These are phyloP conservation scores for Rosa persica DNA, from an alignment of 306 rosid species.

Conservation along the genomic window DNA sequence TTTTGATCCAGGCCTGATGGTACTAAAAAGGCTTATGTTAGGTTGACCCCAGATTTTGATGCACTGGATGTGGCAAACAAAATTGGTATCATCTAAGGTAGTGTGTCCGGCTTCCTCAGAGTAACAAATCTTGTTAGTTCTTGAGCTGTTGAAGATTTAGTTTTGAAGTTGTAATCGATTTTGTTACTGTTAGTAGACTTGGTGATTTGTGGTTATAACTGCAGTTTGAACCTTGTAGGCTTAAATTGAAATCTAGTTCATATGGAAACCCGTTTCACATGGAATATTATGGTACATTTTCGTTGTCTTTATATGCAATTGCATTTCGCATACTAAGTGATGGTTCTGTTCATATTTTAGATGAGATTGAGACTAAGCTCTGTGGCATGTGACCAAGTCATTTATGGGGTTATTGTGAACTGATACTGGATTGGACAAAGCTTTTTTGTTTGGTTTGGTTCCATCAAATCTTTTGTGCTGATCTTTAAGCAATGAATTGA, in stretches of 20 bases:
- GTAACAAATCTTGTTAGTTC: neutral
- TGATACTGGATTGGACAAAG: neutral
- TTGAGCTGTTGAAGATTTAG: neutral
- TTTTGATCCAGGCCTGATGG: conserved; percentile 80
- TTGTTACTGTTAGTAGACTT: neutral
- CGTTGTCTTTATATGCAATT: neutral
- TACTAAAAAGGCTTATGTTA: conserved; percentile 87
- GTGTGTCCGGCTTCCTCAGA: conserved; percentile 9
- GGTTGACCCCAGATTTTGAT: conserved; percentile 82
- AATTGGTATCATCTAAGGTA: conserved; percentile 72
- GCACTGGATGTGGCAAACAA: conserved; percentile 92
- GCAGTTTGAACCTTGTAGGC: conserved; percentile 10
- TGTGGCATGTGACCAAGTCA: neutral
- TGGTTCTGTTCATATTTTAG: neutral
- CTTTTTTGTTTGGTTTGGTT: neutral
- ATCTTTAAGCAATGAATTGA: neutral
- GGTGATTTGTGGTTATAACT: neutral
- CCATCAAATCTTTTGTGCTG: neutral
- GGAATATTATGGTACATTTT: neutral
- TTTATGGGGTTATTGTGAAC: neutral
- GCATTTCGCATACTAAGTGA: no score
- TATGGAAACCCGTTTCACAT: neutral
- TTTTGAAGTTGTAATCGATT: neutral
- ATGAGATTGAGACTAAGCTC: neutral
- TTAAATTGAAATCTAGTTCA: neutral